A percentile compares a stretch with the other conserved stretches of the same genome.
Conservation (phyloP, 148 eudicot species). For the Rhododendron mucronatum region DNA sequence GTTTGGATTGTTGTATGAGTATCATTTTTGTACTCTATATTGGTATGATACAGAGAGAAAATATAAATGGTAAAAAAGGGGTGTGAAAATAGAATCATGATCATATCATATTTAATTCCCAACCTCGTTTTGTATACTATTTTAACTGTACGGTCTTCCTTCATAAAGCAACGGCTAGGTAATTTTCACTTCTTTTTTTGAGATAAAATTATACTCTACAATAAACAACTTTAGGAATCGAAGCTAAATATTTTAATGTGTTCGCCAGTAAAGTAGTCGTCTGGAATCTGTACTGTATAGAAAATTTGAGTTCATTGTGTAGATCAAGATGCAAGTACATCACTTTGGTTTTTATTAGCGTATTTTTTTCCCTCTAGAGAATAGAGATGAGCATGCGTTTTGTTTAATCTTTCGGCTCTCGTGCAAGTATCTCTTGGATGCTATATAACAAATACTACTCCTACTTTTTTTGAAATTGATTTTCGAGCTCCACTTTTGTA, state of each 20-base stretch:
- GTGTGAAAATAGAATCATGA: too few species aligned
- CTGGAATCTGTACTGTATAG: too few species aligned
- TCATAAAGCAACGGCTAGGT: background rate
- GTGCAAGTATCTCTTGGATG: background rate
- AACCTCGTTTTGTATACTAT: background rate
- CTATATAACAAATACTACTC: background rate
- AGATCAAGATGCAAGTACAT: constrained; percentile 11
- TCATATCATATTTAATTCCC: background rate
- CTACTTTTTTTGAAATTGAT: too few species aligned
- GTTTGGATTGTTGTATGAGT: too few species aligned
- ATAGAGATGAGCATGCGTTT: constrained; percentile 1
- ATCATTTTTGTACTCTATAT: too few species aligned
- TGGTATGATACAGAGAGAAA: too few species aligned
- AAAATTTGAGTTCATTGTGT: constrained; percentile 4
- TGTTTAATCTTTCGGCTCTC: background rate
- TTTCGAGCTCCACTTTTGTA: too few species aligned
- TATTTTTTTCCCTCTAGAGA: background rate
- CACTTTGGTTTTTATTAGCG: background rate
- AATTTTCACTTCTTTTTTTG: constrained; percentile 11
- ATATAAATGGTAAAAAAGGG: too few species aligned
- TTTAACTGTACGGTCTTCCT: background rate
- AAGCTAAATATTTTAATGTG: background rate
- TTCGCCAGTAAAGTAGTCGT: background rate
- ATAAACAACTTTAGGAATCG: background rate
- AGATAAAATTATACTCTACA: background rate